Evolutionary conservation across 164 flowering plant species (phyloP), one percentile per base, ranked within the genome.

Genomic region (Chimonanthus salicifolius): DNA sequence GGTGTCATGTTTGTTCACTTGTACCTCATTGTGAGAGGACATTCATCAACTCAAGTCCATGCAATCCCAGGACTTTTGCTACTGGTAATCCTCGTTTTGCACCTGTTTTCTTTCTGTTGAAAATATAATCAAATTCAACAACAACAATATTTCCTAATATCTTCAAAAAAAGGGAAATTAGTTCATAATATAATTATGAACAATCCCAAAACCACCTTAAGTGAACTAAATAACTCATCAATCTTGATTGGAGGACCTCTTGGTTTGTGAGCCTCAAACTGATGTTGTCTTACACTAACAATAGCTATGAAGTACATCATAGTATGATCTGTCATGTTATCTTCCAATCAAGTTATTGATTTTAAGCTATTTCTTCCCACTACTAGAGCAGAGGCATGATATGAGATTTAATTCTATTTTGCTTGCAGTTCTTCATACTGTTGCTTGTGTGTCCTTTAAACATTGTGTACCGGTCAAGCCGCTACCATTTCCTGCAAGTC

Each of bases 381-480:
- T 54, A 13, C n/a, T 10, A 54, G 15, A 49, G 5, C 11, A 54
- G 60, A 10, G n/a, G 60, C 16, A n/a, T 54, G 5, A 10, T 15
- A 11, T 13, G 13, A 54, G 3, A 4, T 54, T 54, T 54, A 13
- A 3, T 3, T 54, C 16, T 54, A 67, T 50, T 54, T 67, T 81
- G 44, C 46, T 21, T 72, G 73, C 88, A 92, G 97, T 33, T 80
- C 43, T 91, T 92, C 80, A 63, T 89, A 45, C 8, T 89, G 70
- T 15, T 93, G 72, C 87, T 96, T 11, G 84, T 96, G 49, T 93
- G 97, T 79, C 99, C 99, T 48, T 85, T 93, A 80, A 86, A 93
- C 78, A 84, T 89, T 3, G 46, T 87, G 67, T 96, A 96, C 80
- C 82, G 77, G 65, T 90, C 99, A 76, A 93, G 88, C 77, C 92